These are phyloP conservation scores for Plantago elongata DNA, from an alignment of 257 asterid genomes.

Conservation along the genomic window DNA sequence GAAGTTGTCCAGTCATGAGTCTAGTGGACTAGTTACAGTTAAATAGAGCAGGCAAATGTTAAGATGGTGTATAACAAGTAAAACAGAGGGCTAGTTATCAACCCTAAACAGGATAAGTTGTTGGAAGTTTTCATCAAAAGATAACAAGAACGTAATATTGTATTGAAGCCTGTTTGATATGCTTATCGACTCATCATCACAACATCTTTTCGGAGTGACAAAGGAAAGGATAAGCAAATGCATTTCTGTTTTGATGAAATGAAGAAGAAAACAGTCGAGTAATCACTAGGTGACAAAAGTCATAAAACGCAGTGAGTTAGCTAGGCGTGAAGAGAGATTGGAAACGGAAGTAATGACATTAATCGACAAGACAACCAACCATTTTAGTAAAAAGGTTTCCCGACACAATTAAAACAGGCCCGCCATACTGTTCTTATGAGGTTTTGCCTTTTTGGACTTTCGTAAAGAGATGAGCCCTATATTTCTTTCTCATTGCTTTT, in stretches of 20 bases:
- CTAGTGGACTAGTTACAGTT: background rate
- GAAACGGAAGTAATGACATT: slow-evolving; percentile 46
- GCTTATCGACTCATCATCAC: slow-evolving; percentile 18
- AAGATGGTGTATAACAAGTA: background rate
- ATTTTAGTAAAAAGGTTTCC: slow-evolving; percentile 39
- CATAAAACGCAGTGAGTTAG: slow-evolving; percentile 31
- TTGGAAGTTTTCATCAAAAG: too few relatives aligned
- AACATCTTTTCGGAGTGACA: slow-evolving; percentile 22
- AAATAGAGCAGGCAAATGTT: too few relatives aligned
- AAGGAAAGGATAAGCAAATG: slow-evolving; percentile 6
- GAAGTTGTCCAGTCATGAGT: too few relatives aligned
- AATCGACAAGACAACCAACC: slow-evolving; percentile 61
- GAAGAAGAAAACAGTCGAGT: slow-evolving; percentile 16
- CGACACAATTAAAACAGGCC: slow-evolving; percentile 55
- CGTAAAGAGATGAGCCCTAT: slow-evolving; percentile 10
- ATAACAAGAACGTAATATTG: background rate
- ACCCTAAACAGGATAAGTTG: too few relatives aligned
- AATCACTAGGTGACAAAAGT: slow-evolving; percentile 13
- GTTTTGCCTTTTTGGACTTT: slow-evolving; percentile 15
- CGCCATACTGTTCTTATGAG: slow-evolving; percentile 37
- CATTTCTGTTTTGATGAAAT: slow-evolving; percentile 13
- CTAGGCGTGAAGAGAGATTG: slow-evolving; percentile 48
- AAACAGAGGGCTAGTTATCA: too few relatives aligned
- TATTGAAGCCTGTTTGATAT: slow-evolving; percentile 16
- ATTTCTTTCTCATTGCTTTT: slow-evolving; percentile 12